phyloP scores from a whole-genome alignment of 2,329 filamentous ascomycete species.

The Epichloe sibirici region DNA sequence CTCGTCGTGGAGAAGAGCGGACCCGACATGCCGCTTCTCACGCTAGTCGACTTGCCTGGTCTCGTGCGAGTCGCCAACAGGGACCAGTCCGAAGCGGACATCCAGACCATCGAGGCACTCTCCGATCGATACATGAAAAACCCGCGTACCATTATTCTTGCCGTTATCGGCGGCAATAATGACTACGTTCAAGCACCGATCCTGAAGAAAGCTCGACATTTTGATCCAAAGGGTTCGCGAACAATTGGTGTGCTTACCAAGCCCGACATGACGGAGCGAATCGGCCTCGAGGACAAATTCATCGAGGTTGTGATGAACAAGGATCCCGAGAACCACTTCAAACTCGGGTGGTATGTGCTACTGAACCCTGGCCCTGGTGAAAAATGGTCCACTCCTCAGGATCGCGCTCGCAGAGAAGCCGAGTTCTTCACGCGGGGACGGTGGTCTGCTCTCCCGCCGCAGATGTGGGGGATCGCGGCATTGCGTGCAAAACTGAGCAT shows the following conservation, averaged over 20 bases:
- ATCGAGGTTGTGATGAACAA: constrained; percentile 39
- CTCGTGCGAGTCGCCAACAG: constrained; percentile 41
- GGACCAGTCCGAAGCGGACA: constrained; percentile 40
- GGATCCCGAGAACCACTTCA: constrained; percentile 37
- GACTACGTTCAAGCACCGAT: constrained; percentile 42
- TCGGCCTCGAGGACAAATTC: constrained; percentile 41
- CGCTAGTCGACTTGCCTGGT: constrained; percentile 49
- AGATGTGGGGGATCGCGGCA: constrained; percentile 34
- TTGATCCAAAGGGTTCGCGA: constrained; percentile 35
- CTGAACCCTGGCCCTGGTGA: constrained; percentile 37
- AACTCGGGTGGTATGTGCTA: constrained; percentile 39
- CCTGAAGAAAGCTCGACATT: constrained; percentile 36
- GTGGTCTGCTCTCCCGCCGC: constrained; percentile 33
- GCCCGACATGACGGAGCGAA: constrained; percentile 39
- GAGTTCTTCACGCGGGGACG: constrained; percentile 38
- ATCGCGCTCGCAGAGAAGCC: constrained; percentile 30
- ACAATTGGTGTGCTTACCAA: constrained; percentile 42
- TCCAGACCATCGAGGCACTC: constrained; percentile 37
- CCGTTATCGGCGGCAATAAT: constrained; percentile 42
- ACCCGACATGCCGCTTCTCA: constrained; percentile 46
- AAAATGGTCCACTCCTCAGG: constrained; percentile 28
- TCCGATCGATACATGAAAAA: constrained; percentile 45
- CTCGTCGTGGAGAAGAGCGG: constrained; percentile 47
- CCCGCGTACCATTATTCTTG: constrained; percentile 41
- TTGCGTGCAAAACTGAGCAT: constrained; percentile 36